Base-by-base conservation (phyloP, 331 rosid species). In the Arachis monticola region DNA sequence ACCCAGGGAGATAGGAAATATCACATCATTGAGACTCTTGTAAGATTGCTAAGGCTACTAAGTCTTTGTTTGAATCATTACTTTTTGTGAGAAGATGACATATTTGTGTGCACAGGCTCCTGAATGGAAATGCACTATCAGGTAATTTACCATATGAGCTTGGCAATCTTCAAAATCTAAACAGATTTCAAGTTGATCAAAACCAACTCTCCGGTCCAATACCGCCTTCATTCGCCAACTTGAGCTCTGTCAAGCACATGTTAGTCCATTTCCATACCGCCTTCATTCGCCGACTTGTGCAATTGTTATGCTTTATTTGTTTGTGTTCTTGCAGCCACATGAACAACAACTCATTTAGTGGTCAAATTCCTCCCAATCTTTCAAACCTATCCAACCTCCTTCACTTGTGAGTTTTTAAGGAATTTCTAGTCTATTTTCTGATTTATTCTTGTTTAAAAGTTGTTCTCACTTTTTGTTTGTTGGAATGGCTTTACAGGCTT, bases 1-100 rank as follows among this genome's bases (percentile, higher is more conserved):
- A 75, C 98, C 98, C 0, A 85, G 83, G 90, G 96, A 90, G 85
- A 88, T 92, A 9, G 98, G 96, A 79, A 78, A 77, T 12, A 81
- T 92, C 35, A 12, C 45, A 60, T 62, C 87, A 42, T 76, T 92
- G 85, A 72, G 0, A 78, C 89, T 92, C 87, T 81, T 92, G 98
- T 92, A 84, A 87, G 97, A 85, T 79, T 80, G 72, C 73, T 41
- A 59, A 69, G 60, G 58, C 65, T 60, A 61, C 69, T 60, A 61
- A 57, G 11, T 59, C 73, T 74, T 63, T 40, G 51, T 52, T 71
- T 45, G 58, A 11, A 11, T 52, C 58, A 52, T 52, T 55, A 5
- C 31, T 55, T 5, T 55, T n/a, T 51, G 17, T 75, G 17, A 48
- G 73, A 75, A 70, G 72, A 35, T 80, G 17, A 58, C 42, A 13